Evolutionary conservation across 2,329 filamentous ascomycete genomes (phyloP).

Genomic region (Dactylellina leptospora): DNA sequence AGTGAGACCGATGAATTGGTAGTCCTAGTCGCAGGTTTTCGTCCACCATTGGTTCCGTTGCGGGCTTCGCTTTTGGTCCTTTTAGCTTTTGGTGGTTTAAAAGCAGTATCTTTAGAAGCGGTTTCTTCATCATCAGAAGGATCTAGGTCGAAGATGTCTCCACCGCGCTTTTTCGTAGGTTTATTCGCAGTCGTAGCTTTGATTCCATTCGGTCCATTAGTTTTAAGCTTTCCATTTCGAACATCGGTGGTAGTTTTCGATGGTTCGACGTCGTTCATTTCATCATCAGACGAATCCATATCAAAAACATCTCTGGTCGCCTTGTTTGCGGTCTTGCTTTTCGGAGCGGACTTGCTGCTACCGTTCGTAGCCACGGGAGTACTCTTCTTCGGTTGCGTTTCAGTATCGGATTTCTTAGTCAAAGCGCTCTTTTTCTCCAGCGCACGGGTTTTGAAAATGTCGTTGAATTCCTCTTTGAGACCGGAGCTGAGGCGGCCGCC

Average conservation of each 20-base stretch:
- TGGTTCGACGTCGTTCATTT: slow-evolving; percentile 13
- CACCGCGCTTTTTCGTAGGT: not conserved
- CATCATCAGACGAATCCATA: slow-evolving; percentile 36
- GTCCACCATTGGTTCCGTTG: slow-evolving; percentile 1
- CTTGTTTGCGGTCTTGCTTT: slow-evolving; percentile 17
- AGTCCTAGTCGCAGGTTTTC: not conserved
- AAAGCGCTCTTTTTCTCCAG: slow-evolving; percentile 37
- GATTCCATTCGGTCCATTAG: not conserved
- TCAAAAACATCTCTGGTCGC: slow-evolving; percentile 23
- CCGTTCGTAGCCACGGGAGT: not conserved
- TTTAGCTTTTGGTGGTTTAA: not conserved
- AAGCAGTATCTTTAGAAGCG: not conserved
- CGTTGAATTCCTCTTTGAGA: slow-evolving; percentile 47
- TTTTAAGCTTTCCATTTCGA: not conserved
- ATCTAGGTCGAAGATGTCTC: slow-evolving; percentile 11
- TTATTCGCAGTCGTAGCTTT: not conserved
- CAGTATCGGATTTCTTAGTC: slow-evolving; percentile 1
- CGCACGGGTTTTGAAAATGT: slow-evolving; percentile 46
- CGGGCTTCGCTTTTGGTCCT: not conserved
- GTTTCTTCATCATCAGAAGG: slow-evolving; percentile 13
- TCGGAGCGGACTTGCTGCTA: not conserved
- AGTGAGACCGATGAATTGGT: not conserved
- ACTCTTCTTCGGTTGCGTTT: slow-evolving; percentile 7
- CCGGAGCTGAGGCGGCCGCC: slow-evolving; percentile 35
- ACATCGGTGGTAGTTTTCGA: slow-evolving; percentile 1